A percentile compares a stretch with the other conserved stretches of the same genome.
phyloP scores from a whole-genome alignment of 169 alveolate genomes.

The Eimeria mitis region DNA sequence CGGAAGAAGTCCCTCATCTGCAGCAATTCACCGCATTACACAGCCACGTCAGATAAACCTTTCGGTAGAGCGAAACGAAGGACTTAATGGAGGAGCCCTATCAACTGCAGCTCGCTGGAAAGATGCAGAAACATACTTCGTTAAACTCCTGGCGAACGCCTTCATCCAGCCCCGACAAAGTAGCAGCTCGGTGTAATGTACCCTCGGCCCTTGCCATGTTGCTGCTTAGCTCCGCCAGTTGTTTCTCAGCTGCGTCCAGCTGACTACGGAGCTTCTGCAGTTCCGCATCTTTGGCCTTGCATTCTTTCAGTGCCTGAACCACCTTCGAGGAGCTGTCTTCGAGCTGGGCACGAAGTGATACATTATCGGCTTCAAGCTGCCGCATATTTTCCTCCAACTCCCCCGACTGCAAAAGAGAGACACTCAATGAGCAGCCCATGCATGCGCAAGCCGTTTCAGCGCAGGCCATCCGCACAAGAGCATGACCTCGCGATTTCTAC shows the following conservation, averaged over 20 bases:
- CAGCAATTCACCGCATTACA: background rate
- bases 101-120: background rate
- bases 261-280: slow-evolving; percentile 38
- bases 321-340: slow-evolving; percentile 63
- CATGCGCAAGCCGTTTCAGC: background rate
- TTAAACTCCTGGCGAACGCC: slow-evolving; percentile 69
- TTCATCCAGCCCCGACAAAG: slow-evolving; percentile 72
- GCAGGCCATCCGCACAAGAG: background rate
- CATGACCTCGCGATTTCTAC: background rate
- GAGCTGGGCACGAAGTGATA: slow-evolving; percentile 59
- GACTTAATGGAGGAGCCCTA: background rate
- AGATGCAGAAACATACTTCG: slow-evolving; percentile 30
- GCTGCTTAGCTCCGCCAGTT: slow-evolving; percentile 58
- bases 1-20: slow-evolving; percentile 74
- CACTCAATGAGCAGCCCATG: background rate
- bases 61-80: background rate
- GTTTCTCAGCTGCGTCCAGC: slow-evolving; percentile 24
- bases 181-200: slow-evolving; percentile 79
- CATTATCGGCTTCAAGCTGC: slow-evolving; percentile 55
- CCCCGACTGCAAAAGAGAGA: slow-evolving; percentile 2
- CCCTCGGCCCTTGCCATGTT: slow-evolving; percentile 77
- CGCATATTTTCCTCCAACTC: slow-evolving; percentile 57
- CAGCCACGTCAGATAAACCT: background rate
- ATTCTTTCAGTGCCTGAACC: slow-evolving; percentile 43
- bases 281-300: slow-evolving; percentile 63